Evolutionary conservation across 2,329 filamentous ascomycete species (phyloP), one percentile per base, ranked within the genome.

Genomic region (Nothomitra cinnamomea): DNA sequence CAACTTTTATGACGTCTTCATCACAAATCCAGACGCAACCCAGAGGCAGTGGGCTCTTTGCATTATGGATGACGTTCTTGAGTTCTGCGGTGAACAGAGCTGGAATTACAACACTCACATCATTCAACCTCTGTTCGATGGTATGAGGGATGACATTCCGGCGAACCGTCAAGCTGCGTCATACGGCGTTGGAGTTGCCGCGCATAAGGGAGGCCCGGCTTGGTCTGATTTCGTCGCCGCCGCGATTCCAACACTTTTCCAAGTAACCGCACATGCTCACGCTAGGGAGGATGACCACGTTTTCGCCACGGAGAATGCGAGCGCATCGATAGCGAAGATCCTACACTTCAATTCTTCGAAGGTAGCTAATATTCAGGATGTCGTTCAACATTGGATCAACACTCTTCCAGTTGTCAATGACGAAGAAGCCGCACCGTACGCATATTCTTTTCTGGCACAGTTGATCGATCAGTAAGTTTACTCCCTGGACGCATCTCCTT

Each of bases 31-130:
- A 2, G 92, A 98, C 65, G 78, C 88, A 0, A 96, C 89, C 17
- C 90, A 96, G 67, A 80, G 92, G 54, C 92, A 98, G 66, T 98
- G 92, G 92, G 90, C 88, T n/a, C 77, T 98, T 53, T 98, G 92
- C 72, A 95, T 98, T 61, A 87, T 95, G 75, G 92, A 98, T 63
- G 92, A 98, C 66, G 90, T 98, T 36, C 77, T 98, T 36, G 92
- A 98, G 67, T 98, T 96, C 72, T 96, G 89, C 65, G 89, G 90
- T 0, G 77, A 83, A 0, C 82, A 94, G 60, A 94, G 87, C 61
- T 90, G 84, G 73, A 80, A 83, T 59, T 98, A 94, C 66, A 82
- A 83, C 63, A 79, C 82, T 60, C 82, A 89, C 63, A 95, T 98
- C 61, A 81, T 89, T 55, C 81, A 88, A 61, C 89, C 92, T 10